These are phyloP conservation scores for Ophiostoma fasciatum DNA, from an alignment of 2,329 filamentous ascomycete species.

Conservation along the genomic window DNA sequence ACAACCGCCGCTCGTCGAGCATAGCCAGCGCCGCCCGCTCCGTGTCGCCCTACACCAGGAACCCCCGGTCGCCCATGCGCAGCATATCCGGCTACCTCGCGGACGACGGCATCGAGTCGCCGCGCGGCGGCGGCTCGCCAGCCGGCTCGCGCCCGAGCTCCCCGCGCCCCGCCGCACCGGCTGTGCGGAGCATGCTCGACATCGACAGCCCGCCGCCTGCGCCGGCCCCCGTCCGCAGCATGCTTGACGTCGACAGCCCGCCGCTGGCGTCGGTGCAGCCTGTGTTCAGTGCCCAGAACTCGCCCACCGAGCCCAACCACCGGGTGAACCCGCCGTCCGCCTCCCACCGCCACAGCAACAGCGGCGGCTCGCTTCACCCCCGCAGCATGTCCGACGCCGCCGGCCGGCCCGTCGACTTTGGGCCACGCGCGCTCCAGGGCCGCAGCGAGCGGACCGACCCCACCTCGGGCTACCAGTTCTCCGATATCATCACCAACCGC, in stretches of 20 bases:
- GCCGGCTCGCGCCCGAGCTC: constrained; percentile 18
- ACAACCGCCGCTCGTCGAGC: constrained; percentile 13
- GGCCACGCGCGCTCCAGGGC: constrained; percentile 20
- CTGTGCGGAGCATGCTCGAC: constrained; percentile 52
- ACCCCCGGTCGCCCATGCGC: constrained; percentile 49
- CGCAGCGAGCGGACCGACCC: constrained; percentile 21
- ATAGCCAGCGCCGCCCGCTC: constrained; percentile 25
- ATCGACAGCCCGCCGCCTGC: constrained; percentile 28
- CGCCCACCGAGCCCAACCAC: constrained; percentile 27
- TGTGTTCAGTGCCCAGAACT: constrained; percentile 29
- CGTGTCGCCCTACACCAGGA: constrained; percentile 36
- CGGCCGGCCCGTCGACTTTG: constrained; percentile 32
- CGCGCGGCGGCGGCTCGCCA: no score
- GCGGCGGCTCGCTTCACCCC: constrained; percentile 21
- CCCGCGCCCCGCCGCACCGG: constrained; percentile 33
- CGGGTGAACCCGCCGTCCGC: constrained; percentile 15
- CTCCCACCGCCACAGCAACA: constrained; percentile 9
- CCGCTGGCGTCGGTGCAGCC: constrained; percentile 15
- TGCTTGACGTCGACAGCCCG: constrained; percentile 33
- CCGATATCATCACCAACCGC: constrained; percentile 39
- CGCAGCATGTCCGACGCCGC: constrained; percentile 42
- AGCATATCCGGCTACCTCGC: constrained; percentile 44
- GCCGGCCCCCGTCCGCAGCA: constrained; percentile 29
- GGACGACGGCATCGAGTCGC: no score
- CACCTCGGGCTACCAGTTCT: constrained; percentile 45